phyloP scores from a whole-genome alignment of 352 stramenopile genomes.

The Phytophthora pinifolia region DNA sequence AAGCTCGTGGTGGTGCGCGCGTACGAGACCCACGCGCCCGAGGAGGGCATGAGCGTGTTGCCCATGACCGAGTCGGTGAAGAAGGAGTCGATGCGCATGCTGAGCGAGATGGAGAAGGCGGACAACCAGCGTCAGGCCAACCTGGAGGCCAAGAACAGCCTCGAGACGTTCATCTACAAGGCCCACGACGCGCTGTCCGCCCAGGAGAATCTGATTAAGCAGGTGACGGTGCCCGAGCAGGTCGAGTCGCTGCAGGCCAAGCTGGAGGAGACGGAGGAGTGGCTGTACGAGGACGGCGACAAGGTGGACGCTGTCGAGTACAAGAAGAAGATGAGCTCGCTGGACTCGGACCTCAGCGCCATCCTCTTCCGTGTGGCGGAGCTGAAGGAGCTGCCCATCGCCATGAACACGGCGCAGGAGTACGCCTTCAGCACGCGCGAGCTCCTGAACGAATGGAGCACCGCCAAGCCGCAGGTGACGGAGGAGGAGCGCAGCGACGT shows the following conservation, averaged over 20 bases:
- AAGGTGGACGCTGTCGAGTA: constrained; percentile 85
- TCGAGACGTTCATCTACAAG: constrained; percentile 94
- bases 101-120: constrained; percentile 66
- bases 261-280: constrained; percentile 89
- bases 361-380: constrained; percentile 91
- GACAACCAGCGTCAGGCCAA: constrained; percentile 73
- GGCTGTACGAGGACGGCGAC: constrained; percentile 93
- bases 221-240: constrained; percentile 85
- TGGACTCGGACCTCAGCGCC: constrained; percentile 83
- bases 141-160: constrained; percentile 88
- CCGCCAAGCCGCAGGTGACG: constrained; percentile 83
- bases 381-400: constrained; percentile 80
- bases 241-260: constrained; percentile 73
- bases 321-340: constrained; percentile 78
- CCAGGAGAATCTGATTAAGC: constrained; percentile 76
- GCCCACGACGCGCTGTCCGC: constrained; percentile 86
- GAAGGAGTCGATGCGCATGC: constrained; percentile 65
- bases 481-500: constrained; percentile 90
- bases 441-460: constrained; percentile 62
- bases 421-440: constrained; percentile 65
- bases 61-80: constrained; percentile 65
- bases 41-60: constrained; percentile 50
- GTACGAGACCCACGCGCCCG: constrained; percentile 33
- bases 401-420: constrained; percentile 67
- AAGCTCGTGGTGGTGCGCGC: constrained; percentile 63